Evolutionary conservation across 768 basidiomycete genomes (phyloP).

Genomic region (Rhizopogon vesiculosus): DNA sequence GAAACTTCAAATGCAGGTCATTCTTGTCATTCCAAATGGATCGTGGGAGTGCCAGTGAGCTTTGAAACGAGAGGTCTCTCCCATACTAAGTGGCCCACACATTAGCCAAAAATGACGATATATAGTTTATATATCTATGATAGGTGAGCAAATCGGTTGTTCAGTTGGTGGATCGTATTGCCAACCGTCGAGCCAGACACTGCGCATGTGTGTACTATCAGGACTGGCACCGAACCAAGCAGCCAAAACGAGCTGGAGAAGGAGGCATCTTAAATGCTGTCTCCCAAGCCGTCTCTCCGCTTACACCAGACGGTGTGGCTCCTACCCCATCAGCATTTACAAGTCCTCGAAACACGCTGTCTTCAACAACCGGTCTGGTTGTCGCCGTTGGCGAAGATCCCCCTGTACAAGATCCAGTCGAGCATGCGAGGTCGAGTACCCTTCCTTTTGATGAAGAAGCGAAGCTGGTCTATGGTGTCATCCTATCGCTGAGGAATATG

Average conservation of each 20-base stretch:
- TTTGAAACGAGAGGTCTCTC: background rate
- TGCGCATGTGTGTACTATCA: slow-evolving; percentile 94
- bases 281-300: slow-evolving; percentile 57
- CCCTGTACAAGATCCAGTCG: slow-evolving; percentile 12
- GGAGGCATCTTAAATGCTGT: slow-evolving; percentile 78
- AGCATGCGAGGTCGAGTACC: slow-evolving; percentile 34
- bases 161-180: slow-evolving; percentile 1
- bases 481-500: slow-evolving; percentile 90
- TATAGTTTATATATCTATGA: slow-evolving; percentile 93
- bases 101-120: slow-evolving; percentile 61
- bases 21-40: background rate
- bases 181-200: slow-evolving; percentile 48
- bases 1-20: background rate
- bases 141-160: slow-evolving; percentile 43
- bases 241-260: slow-evolving; percentile 67
- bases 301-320: slow-evolving; percentile 23
- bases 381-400: slow-evolving; percentile 53
- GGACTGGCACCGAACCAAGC: slow-evolving; percentile 83
- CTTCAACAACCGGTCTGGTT: slow-evolving; percentile 61
- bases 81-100: background rate
- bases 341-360: slow-evolving; percentile 64
- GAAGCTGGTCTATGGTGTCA: slow-evolving; percentile 95
- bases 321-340: slow-evolving; percentile 36
- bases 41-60: background rate
- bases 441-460: slow-evolving; percentile 96